These are phyloP conservation scores for Melampsora americana DNA, from an alignment of 1,284 basidiomycete species.

Conservation along the genomic window DNA sequence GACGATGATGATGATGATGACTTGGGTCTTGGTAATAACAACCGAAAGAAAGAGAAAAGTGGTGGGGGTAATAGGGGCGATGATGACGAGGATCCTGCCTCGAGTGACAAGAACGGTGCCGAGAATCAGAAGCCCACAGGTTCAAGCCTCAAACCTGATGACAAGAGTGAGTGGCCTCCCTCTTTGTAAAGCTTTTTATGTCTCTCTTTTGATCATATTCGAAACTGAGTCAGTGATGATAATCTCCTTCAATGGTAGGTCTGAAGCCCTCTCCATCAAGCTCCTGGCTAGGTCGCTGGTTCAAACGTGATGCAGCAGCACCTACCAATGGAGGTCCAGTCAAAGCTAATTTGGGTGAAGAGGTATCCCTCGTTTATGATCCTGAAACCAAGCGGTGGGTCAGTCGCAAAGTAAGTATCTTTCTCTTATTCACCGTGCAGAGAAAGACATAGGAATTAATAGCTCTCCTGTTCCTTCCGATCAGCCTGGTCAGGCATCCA, in stretches of 20 bases:
- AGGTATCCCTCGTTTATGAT: conserved; percentile 88
- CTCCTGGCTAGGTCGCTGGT: conserved; percentile 72
- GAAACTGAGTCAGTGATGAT: neutral
- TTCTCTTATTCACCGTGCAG: too few relatives aligned
- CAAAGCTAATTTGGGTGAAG: conserved; percentile 87
- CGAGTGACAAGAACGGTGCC: neutral
- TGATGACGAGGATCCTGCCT: neutral
- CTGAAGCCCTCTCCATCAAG: conserved; percentile 49
- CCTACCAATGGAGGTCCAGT: conserved; percentile 63
- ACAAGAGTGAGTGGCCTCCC: neutral
- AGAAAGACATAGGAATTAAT: too few relatives aligned
- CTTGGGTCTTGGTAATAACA: conserved; percentile 37
- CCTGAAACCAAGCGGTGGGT: conserved; percentile 93
- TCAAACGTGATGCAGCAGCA: conserved; percentile 56
- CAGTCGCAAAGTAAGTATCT: conserved; percentile 73
- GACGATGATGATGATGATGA: conserved; percentile 31
- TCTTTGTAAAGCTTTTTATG: neutral
- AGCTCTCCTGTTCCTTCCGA: too few relatives aligned
- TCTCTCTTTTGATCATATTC: neutral
- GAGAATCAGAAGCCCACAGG: neutral
- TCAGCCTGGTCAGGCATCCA: conserved; percentile 58
- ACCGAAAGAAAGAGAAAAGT: conserved; percentile 1
- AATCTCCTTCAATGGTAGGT: conserved; percentile 32
- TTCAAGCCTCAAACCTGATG: conserved; percentile 1
- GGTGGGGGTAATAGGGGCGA: neutral